Percentiles rank a stretch among this genome's conserved stretches.
Conservation (phyloP, 1,284 basidiomycete genomes). For the Chiua sp. region DNA sequence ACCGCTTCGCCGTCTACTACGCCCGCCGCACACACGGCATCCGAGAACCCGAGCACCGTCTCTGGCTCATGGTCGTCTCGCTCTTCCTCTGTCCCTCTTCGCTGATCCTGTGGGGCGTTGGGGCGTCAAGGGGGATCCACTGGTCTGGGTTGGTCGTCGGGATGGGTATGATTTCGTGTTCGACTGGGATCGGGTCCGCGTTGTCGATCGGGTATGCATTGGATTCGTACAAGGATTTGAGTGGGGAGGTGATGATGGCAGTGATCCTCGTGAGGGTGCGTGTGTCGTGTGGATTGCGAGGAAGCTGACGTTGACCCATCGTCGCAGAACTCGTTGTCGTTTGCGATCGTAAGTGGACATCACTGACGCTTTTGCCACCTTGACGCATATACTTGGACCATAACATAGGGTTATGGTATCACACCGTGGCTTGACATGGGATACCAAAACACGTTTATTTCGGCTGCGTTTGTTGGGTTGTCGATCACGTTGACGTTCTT, state of each 20-base stretch:
- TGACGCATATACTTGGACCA: not conserved
- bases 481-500: slow-evolving; percentile 22
- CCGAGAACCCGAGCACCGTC: slow-evolving; percentile 20
- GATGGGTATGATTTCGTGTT: slow-evolving; percentile 25
- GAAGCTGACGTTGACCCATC: not conserved
- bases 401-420: slow-evolving; percentile 18
- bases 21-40: slow-evolving; percentile 15
- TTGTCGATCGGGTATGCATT: slow-evolving; percentile 22
- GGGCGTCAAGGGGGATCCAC: slow-evolving; percentile 16
- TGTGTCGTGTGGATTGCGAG: not conserved
- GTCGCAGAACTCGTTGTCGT: slow-evolving; percentile 20
- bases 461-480: slow-evolving; percentile 20
- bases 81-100: slow-evolving; percentile 18
- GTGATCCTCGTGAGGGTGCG: slow-evolving; percentile 21
- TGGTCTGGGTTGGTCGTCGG: slow-evolving; percentile 19
- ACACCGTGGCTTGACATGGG: slow-evolving; percentile 25
- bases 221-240: slow-evolving; percentile 20
- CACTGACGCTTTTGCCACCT: not conserved
- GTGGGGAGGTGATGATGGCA: slow-evolving; percentile 24
- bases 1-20: slow-evolving; percentile 16
- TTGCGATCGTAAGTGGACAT: slow-evolving; percentile 10
- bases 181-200: slow-evolving; percentile 20
- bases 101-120: slow-evolving; percentile 23
- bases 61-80: slow-evolving; percentile 22
- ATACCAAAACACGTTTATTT: slow-evolving; percentile 23